A percentile compares a stretch with the other conserved stretches of the same genome.
phyloP scores from a whole-genome alignment of 75 land plant species.

The Cupressus sempervirens region DNA sequence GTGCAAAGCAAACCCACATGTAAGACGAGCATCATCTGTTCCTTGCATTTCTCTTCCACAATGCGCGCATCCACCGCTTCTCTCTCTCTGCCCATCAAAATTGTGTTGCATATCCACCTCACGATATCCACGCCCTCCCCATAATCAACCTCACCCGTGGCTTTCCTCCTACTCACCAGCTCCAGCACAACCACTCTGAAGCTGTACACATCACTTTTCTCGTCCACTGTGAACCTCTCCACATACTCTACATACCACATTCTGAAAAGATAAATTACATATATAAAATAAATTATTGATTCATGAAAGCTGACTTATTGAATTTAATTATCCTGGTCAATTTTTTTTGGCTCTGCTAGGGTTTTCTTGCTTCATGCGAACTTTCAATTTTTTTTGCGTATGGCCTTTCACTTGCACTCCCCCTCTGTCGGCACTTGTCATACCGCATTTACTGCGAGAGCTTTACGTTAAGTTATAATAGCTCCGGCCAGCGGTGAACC shows the following conservation, averaged over 20 bases:
- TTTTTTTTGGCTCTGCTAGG: too few relatives aligned
- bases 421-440: too few relatives aligned
- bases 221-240: conserved; percentile 20
- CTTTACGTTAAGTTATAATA: too few relatives aligned
- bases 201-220: conserved; percentile 43
- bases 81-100: background rate
- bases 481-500: too few relatives aligned
- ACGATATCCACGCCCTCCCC: conserved; percentile 32
- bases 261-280: background rate
- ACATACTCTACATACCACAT: conserved; percentile 17
- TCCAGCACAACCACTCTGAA: conserved; percentile 44
- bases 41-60: background rate
- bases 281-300: background rate
- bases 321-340: too few relatives aligned
- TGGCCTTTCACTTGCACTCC: too few relatives aligned
- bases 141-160: conserved; percentile 20
- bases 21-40: background rate
- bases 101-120: conserved; percentile 13
- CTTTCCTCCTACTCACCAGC: conserved; percentile 25
- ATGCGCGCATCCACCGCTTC: background rate
- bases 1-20: background rate
- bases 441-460: too few relatives aligned
- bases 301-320: too few relatives aligned
- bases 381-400: too few relatives aligned
- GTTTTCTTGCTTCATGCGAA: too few relatives aligned